Evolutionary conservation across 2,329 filamentous ascomycete genomes (phyloP), one percentile per base, ranked within the genome.

Genomic region (Phaeosphaeriaceae sp.): DNA sequence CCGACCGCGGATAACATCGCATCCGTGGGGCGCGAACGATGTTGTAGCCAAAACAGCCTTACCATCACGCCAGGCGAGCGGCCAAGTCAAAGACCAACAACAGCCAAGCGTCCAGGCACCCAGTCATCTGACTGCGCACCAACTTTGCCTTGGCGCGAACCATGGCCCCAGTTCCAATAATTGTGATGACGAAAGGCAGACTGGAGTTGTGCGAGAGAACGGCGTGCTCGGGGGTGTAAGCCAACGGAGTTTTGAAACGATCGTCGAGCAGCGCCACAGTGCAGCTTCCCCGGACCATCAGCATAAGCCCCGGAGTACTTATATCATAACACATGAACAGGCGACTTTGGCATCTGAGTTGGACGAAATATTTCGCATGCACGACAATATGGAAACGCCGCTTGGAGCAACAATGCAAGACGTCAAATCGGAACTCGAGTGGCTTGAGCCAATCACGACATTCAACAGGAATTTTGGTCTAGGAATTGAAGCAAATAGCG

Each of bases 291-390:
- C 51, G 31, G 45, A 53, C n/a, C 36, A 46, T 47, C 44, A 48
- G 31, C n/a, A 24, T 53, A 53, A 53, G 51, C 51, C 7, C 44
- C 51, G 31, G 24, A 42, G 31, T 53, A 53, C 51, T 48, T 41
- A 48, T 53, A 42, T 24, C 22, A 22, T n/a, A 25, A 10, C 45
- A 47, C 15, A 22, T 17, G 22, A 47, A 7, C 22, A 7, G 15
- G 45, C 22, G 22, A 3, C 17, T 3, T n/a, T 9, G 21, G 22
- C 10, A 25, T 25, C 17, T 22, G 45, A 47, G 22, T 47, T 25
- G 3, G 45, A 24, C 11, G 19, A 24, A 19, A 20, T 11, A 7
- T 11, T 17, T 27, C 4, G 25, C 1, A 53, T 46, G 41, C 19
- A 31, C 19, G 50, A 46, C 7, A 42, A 25, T n/a, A 22, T 24